A percentile compares a stretch with the other conserved stretches of the same genome.
These are phyloP conservation scores for Cyberlindnera americana DNA, from an alignment of 805 yeast species.

Conservation along the genomic window DNA sequence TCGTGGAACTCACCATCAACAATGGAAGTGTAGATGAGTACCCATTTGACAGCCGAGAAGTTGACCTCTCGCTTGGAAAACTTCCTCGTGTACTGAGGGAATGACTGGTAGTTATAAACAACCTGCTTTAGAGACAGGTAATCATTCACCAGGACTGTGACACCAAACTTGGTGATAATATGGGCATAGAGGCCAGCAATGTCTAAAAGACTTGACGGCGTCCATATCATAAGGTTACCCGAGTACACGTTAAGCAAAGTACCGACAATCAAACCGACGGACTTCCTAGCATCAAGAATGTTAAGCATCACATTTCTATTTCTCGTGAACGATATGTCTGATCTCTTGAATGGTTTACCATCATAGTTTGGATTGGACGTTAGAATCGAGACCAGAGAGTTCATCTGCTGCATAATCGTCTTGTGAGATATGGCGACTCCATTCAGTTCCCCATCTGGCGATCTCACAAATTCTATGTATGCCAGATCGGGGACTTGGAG, in stretches of 20 bases:
- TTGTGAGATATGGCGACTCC: constrained; percentile 93
- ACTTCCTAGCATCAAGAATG: constrained; percentile 66
- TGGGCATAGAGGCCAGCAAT: constrained; percentile 86
- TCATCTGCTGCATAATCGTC: constrained; percentile 86
- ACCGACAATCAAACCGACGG: constrained; percentile 85
- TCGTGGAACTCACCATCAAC: constrained; percentile 93
- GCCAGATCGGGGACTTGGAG: constrained; percentile 80
- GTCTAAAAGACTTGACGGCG: constrained; percentile 69
- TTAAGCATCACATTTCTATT: constrained; percentile 56
- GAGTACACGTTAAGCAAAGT: constrained; percentile 75
- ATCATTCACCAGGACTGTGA: constrained; percentile 76
- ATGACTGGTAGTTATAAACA: constrained; percentile 86
- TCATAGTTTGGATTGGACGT: constrained; percentile 54
- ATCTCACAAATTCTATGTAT: constrained; percentile 86
- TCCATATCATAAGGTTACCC: constrained; percentile 79
- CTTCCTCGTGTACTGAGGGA: constrained; percentile 80
- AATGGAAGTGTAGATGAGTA: constrained; percentile 80
- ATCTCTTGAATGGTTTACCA: constrained; percentile 46
- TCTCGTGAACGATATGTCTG: constrained; percentile 44
- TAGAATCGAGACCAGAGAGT: constrained; percentile 63
- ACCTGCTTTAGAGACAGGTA: constrained; percentile 86
- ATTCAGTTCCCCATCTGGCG: constrained; percentile 85
- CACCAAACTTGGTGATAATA: constrained; percentile 64
- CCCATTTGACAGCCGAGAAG: constrained; percentile 80
- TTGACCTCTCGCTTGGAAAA: constrained; percentile 72